phyloP scores from a whole-genome alignment of 257 asterid species.

The Nicotiana knightiana region DNA sequence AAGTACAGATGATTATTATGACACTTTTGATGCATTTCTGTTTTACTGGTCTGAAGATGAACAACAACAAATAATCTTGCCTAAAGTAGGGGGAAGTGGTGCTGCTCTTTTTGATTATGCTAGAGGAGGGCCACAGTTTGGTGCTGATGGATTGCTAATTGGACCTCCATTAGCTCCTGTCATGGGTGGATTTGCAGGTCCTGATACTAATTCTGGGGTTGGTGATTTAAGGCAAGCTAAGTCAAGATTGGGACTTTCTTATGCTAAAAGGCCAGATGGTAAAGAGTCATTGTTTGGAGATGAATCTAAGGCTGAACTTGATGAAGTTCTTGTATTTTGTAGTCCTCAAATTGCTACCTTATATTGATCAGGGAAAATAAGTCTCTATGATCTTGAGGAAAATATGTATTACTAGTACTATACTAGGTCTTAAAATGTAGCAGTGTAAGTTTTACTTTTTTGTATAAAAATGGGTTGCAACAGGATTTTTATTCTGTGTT shows the following conservation, averaged over 20 bases:
- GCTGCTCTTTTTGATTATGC: slow-evolving; percentile 93
- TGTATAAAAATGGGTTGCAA: neutral
- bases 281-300: slow-evolving; percentile 81
- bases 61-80: slow-evolving; percentile 36
- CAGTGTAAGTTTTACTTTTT: neutral
- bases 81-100: slow-evolving; percentile 91
- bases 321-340: slow-evolving; percentile 71
- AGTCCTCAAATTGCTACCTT: slow-evolving; percentile 89
- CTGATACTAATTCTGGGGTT: slow-evolving; percentile 77
- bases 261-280: slow-evolving; percentile 75
- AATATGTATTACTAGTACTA: neutral
- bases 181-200: slow-evolving; percentile 93
- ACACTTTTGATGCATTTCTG: slow-evolving; percentile 75
- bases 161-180: slow-evolving; percentile 93
- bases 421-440: neutral
- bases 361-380: slow-evolving; percentile 25
- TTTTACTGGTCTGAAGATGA: slow-evolving; percentile 52
- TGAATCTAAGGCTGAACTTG: slow-evolving; percentile 47
- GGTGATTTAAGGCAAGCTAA: slow-evolving; percentile 80
- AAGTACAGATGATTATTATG: slow-evolving; percentile 87
- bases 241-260: slow-evolving; percentile 83
- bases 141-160: slow-evolving; percentile 81
- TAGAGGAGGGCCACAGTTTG: slow-evolving; percentile 91
- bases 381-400: neutral
- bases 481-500: neutral